These are phyloP conservation scores for Phalaenopsis hybrid DNA, from an alignment of 116 monocot genomes.

Conservation along the genomic window DNA sequence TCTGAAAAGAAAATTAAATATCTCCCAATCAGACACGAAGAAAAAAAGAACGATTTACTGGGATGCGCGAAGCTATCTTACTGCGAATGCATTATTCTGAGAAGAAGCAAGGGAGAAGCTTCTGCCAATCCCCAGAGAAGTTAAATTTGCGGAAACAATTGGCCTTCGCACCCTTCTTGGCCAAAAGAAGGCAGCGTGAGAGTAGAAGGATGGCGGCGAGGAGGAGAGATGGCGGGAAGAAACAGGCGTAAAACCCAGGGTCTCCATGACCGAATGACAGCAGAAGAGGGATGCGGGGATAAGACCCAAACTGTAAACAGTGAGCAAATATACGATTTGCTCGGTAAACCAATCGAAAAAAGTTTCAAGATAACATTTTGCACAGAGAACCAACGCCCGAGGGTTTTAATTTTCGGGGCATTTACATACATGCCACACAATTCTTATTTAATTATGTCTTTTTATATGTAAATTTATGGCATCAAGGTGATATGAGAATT, in stretches of 20 bases:
- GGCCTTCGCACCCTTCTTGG: slow-evolving; percentile 10
- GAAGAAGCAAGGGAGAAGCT: slow-evolving; percentile 27
- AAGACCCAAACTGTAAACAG: neutral
- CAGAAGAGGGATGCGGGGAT: neutral
- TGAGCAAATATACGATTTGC: neutral
- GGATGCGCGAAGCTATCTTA: slow-evolving; percentile 17
- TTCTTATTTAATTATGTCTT: too few relatives aligned
- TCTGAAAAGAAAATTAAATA: slow-evolving; percentile 17
- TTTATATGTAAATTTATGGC: too few relatives aligned
- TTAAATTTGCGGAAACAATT: slow-evolving; percentile 8
- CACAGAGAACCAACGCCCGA: too few relatives aligned
- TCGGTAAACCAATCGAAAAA: too few relatives aligned
- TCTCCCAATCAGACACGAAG: neutral
- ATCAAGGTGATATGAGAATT: too few relatives aligned
- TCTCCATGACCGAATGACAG: slow-evolving; percentile 35
- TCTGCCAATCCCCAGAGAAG: slow-evolving; percentile 23
- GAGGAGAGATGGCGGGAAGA: slow-evolving; percentile 32
- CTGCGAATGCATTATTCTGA: slow-evolving; percentile 39
- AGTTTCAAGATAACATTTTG: too few relatives aligned
- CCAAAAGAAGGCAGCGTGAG: slow-evolving; percentile 5
- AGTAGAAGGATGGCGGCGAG: slow-evolving; percentile 6
- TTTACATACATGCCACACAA: too few relatives aligned
- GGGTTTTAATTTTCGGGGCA: too few relatives aligned
- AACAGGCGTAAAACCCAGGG: slow-evolving; percentile 24
- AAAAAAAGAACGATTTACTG: neutral